phyloP scores from a whole-genome alignment of 2,329 filamentous ascomycete genomes.

The Xylaria digitata region DNA sequence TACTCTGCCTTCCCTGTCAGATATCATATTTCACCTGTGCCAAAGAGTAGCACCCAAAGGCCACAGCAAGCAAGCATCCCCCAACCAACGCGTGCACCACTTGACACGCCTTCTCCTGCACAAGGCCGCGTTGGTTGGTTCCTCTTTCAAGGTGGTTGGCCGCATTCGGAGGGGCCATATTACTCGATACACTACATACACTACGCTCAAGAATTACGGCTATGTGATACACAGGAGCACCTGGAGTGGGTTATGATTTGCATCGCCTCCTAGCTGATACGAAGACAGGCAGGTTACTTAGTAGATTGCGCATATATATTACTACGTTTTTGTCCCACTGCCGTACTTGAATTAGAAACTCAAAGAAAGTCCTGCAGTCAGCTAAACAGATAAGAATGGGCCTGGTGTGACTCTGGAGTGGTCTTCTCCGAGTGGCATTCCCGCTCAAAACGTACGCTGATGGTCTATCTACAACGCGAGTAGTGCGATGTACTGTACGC shows the following conservation, averaged over 20 bases:
- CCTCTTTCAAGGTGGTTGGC: constrained; percentile 29
- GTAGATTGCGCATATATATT: constrained; percentile 14
- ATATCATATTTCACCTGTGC: constrained; percentile 23
- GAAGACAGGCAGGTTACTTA: constrained; percentile 1
- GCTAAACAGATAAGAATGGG: constrained; percentile 46
- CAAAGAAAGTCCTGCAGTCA: constrained; percentile 33
- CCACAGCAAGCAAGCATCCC: constrained; percentile 12
- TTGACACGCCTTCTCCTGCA: constrained; percentile 19
- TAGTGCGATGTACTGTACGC: constrained; percentile 19
- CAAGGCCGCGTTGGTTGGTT: constrained; percentile 14
- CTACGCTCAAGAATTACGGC: constrained; percentile 13
- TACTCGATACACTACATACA: constrained; percentile 24
- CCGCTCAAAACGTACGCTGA: constrained; percentile 42
- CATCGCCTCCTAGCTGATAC: constrained; percentile 20
- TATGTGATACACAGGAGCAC: constrained; percentile 30
- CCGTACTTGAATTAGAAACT: constrained; percentile 38
- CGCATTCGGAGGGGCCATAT: constrained; percentile 29
- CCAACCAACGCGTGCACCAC: constrained; percentile 12
- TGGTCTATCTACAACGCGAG: constrained; percentile 37
- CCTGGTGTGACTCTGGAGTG: constrained; percentile 44
- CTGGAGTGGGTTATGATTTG: constrained; percentile 18
- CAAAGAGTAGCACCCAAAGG: constrained; percentile 20
- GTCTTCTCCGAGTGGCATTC: constrained; percentile 45
- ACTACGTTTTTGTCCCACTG: constrained; percentile 10
- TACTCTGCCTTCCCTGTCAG: constrained; percentile 16